Evolutionary conservation across 768 basidiomycete genomes (phyloP), one percentile per base, ranked within the genome.

Genomic region (Lentinula sp.): DNA sequence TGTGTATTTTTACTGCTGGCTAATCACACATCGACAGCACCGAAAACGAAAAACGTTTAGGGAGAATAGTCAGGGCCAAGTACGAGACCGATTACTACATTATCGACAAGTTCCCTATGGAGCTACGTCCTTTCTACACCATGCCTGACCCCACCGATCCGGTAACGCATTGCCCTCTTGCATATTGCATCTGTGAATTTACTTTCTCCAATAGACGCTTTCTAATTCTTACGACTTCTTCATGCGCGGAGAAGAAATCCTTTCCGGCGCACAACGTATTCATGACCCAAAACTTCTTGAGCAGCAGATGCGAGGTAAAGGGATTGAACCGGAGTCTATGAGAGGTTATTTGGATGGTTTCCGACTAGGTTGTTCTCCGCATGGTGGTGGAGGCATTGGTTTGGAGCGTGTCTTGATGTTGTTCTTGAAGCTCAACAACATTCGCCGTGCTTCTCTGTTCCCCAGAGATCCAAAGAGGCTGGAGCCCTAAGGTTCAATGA

Each of bases 141-240:
- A 98, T 99, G 97, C 92, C 95, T 60, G 97, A 99, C 77, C 85
- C 96, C 11, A 80, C 84, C 64, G 89, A 98, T 74, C 87, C 91
- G 6, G 93, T 94, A 66, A 66, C 87, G 63, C 56, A 56, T 51
- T 48, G 51, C 63, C 4, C 37, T 43, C 35, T 46, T 37, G 35
- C 16, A 2, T 32, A 16, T 49, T 39, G 55, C 21, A 62, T 42
- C 58, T 66, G 63, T 21, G 63, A 34, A 18, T 39, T 45, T 51
- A 52, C 32, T 21, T 68, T 40, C 37, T 39, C n/a, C 34, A 18
- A 56, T 40, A 95, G 89, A 86, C 85, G 7, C 79, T 97, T 43
- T 98, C 97, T 55, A 98, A 98, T 75, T 98, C 97, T 23, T 99
- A 98, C 74, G 97, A 99, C 76, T 98, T 99, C 78, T 98, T 99